A percentile compares a stretch with the other conserved stretches of the same genome.
phyloP scores from a whole-genome alignment of 305 asterid species.

The Rubia tinctorum region DNA sequence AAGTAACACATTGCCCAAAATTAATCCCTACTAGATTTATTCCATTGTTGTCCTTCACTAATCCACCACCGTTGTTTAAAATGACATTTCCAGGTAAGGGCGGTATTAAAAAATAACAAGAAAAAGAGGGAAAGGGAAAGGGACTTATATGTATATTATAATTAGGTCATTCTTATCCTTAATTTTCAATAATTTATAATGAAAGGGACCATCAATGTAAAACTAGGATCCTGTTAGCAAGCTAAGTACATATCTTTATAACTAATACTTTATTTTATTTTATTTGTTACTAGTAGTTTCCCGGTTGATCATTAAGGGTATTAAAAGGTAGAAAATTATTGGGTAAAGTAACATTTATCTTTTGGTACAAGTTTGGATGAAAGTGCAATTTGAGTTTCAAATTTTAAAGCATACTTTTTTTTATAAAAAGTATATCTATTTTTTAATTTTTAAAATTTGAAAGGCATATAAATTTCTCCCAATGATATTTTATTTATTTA shows the following conservation, averaged over 20 bases:
- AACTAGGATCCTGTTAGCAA: conserved; percentile 18
- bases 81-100: conserved; percentile 1
- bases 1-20: too few relatives aligned
- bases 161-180: background rate
- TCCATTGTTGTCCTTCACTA: background rate
- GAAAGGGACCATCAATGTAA: conserved; percentile 17
- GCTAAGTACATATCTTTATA: conserved; percentile 6
- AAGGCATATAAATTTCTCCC: too few relatives aligned
- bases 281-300: background rate
- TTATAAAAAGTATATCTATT: too few relatives aligned
- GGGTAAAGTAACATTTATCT: background rate
- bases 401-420: background rate
- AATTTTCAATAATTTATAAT: background rate
- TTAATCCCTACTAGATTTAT: background rate
- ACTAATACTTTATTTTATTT: conserved; percentile 18
- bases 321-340: background rate
- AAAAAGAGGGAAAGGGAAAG: background rate
- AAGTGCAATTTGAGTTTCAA: background rate
- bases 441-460: too few relatives aligned
- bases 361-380: background rate
- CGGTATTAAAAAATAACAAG: background rate
- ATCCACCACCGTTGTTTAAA: background rate
- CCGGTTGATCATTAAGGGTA: conserved; percentile 26
- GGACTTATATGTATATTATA: background rate
- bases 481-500: too few relatives aligned